Percentiles rank a stretch among this genome's conserved stretches.
phyloP scores from a whole-genome alignment of 345 rosid genomes.

The Xanthoceras sorbifolium region DNA sequence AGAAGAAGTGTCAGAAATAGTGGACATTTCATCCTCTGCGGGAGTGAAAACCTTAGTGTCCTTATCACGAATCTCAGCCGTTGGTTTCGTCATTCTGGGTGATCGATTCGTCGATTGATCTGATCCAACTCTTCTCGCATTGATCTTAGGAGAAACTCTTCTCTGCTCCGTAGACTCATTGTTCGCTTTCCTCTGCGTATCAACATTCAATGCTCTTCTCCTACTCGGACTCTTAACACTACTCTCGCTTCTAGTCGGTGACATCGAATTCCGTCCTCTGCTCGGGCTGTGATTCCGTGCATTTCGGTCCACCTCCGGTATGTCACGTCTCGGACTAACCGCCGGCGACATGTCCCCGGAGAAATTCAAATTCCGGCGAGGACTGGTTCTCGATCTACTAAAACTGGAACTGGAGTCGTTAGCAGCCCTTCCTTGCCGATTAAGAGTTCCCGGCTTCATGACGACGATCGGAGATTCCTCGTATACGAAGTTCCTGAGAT shows the following conservation, averaged over 20 bases:
- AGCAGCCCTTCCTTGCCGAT: conserved; percentile 29
- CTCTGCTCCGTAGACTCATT: conserved; percentile 42
- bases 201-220: conserved; percentile 44
- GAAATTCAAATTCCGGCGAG: conserved; percentile 34
- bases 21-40: conserved; percentile 57
- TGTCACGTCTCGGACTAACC: conserved; percentile 47
- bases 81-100: conserved; percentile 38
- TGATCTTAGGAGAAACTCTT: conserved; percentile 47
- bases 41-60: conserved; percentile 30
- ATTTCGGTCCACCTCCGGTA: conserved; percentile 36
- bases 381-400: conserved; percentile 42
- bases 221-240: conserved; percentile 52
- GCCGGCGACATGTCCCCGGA: conserved; percentile 38
- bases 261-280: conserved; percentile 44
- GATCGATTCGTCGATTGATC: conserved; percentile 40
- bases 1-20: conserved; percentile 53
- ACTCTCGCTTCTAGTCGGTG: conserved; percentile 47
- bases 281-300: conserved; percentile 28
- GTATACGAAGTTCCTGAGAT: conserved; percentile 46
- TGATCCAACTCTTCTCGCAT: conserved; percentile 32
- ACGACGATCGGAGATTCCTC: conserved; percentile 59
- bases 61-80: conserved; percentile 33
- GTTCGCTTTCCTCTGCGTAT: conserved; percentile 42
- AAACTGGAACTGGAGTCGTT: conserved; percentile 37
- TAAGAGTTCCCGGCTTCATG: conserved; percentile 42